Percentiles rank a stretch among this genome's conserved stretches.
Evolutionary conservation across 495 filamentous ascomycete genomes (phyloP).

Genomic region (Aspergillus sclerotiicarbonarius): DNA sequence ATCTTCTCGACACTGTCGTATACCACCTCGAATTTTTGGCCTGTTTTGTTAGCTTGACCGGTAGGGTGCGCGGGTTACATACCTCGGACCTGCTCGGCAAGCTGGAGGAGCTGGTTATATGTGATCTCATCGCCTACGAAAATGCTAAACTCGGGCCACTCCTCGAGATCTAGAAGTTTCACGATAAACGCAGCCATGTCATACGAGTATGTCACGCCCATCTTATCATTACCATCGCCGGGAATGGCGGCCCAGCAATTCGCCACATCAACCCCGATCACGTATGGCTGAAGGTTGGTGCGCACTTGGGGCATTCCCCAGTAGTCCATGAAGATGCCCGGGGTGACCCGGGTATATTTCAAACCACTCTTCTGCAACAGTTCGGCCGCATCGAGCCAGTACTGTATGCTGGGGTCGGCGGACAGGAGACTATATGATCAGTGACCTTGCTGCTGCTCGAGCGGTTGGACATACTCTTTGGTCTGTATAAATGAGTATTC

Average conservation of each 20-base stretch:
- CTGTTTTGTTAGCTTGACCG: constrained; percentile 18
- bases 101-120: constrained; percentile 43
- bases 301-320: constrained; percentile 46
- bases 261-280: constrained; percentile 46
- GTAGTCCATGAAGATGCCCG: constrained; percentile 57
- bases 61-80: constrained; percentile 4
- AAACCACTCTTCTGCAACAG: constrained; percentile 31
- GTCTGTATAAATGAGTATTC: constrained; percentile 46
- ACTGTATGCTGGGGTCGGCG: constrained; percentile 37
- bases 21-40: constrained; percentile 46
- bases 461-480: constrained; percentile 20
- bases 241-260: constrained; percentile 50
- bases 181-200: constrained; percentile 52
- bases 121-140: constrained; percentile 48
- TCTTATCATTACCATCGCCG: constrained; percentile 45
- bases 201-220: constrained; percentile 51
- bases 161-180: constrained; percentile 40
- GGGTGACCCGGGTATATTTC: constrained; percentile 48
- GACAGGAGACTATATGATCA: constrained; percentile 24
- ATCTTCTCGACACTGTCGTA: constrained; percentile 51
- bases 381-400: constrained; percentile 33
- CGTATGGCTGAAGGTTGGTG: constrained; percentile 39
- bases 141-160: constrained; percentile 46
- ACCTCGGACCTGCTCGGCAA: constrained; percentile 50
- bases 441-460: not conserved